These are phyloP conservation scores for Coffea humblotiana DNA, from an alignment of 305 asterid species.

Conservation along the genomic window DNA sequence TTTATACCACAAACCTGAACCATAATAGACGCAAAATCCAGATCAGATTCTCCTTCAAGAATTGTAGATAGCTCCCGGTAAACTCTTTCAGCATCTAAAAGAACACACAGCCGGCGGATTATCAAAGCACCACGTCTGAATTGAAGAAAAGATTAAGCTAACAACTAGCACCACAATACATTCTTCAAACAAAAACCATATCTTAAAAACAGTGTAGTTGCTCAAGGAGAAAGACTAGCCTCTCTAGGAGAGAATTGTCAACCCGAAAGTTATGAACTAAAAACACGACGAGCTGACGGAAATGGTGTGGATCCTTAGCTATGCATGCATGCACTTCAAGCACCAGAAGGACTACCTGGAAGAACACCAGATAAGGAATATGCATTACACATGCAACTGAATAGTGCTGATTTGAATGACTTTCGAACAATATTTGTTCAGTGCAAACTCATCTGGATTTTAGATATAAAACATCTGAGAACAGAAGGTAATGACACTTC, in stretches of 20 bases:
- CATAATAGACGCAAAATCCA: constrained; percentile 91
- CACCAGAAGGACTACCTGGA: constrained; percentile 94
- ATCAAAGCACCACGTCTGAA: constrained; percentile 97
- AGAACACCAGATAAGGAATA: constrained; percentile 7
- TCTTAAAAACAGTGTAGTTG: constrained; percentile 4
- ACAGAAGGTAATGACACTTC: not conserved
- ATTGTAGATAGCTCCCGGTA: constrained; percentile 89
- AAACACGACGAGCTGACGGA: constrained; percentile 73
- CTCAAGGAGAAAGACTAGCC: constrained; percentile 46
- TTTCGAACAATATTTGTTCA: not conserved
- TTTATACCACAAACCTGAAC: constrained; percentile 65
- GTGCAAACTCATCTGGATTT: not conserved
- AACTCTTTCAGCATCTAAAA: constrained; percentile 88
- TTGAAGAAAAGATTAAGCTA: constrained; percentile 18
- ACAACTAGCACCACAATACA: constrained; percentile 9
- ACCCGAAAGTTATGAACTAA: constrained; percentile 71
- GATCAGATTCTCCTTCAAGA: constrained; percentile 87
- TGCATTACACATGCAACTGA: constrained; percentile 1
- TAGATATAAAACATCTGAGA: not conserved
- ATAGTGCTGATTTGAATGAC: not conserved
- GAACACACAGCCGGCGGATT: constrained; percentile 88
- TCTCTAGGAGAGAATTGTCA: constrained; percentile 93
- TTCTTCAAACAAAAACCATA: not conserved
- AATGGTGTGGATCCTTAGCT: constrained; percentile 85
- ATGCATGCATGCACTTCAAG: constrained; percentile 99